Conservation (phyloP, 805 yeast genomes). For the Hanseniaspora mollemarum region DNA sequence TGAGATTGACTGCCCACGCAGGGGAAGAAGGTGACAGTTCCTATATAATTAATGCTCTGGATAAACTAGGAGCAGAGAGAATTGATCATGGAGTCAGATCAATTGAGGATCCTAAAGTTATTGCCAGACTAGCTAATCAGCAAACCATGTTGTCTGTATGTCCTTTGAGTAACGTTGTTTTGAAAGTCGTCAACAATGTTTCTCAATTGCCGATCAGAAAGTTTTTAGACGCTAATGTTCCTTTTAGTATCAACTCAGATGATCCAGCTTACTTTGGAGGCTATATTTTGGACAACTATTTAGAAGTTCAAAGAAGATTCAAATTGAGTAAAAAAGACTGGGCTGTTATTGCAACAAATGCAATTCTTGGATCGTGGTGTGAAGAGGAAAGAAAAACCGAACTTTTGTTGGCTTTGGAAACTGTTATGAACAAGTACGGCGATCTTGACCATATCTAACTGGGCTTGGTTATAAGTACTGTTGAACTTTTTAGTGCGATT, state of each 20-base stretch:
- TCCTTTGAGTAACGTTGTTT: conserved; percentile 64
- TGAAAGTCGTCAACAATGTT: conserved; percentile 61
- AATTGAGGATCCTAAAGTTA: conserved; percentile 40
- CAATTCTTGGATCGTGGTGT: conserved; percentile 67
- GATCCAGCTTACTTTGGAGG: conserved; percentile 81
- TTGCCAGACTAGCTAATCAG: conserved; percentile 45
- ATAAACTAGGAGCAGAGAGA: conserved; percentile 49
- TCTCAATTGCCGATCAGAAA: conserved; percentile 52
- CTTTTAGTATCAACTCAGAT: conserved; percentile 66
- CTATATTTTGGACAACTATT: conserved; percentile 66
- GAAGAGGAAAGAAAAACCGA: conserved; percentile 43
- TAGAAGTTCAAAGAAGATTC: conserved; percentile 53
- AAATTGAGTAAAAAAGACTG: conserved; percentile 51
- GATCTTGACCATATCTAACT: no score
- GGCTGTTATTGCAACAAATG: conserved; percentile 51
- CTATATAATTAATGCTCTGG: conserved; percentile 49
- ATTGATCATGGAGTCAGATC: conserved; percentile 76
- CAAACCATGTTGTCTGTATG: conserved; percentile 58
- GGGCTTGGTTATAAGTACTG: no score
- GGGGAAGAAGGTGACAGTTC: conserved; percentile 80
- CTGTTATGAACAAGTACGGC: conserved; percentile 31
- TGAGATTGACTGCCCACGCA: conserved; percentile 71
- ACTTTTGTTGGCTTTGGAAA: conserved; percentile 37
- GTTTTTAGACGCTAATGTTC: conserved; percentile 50
- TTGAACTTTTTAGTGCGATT: no score